These are phyloP conservation scores for Saccharomycopsis babjevae DNA, from an alignment of 805 yeast species.

Conservation along the genomic window DNA sequence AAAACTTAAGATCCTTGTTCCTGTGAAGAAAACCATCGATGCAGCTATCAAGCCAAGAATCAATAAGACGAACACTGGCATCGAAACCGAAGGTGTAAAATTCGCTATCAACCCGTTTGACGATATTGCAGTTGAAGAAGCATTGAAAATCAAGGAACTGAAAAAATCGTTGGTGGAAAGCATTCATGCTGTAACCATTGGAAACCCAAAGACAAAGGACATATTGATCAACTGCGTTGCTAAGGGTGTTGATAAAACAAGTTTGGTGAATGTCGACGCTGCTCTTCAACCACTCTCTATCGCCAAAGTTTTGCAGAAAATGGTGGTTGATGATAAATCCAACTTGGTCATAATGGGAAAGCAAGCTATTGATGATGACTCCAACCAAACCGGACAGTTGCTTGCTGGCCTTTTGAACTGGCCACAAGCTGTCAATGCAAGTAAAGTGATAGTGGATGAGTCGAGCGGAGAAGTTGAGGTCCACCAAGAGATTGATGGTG, in stretches of 20 bases:
- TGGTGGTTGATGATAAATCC: conserved; percentile 58
- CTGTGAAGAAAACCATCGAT: conserved; percentile 91
- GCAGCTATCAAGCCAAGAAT: conserved; percentile 89
- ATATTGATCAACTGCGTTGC: conserved; percentile 84
- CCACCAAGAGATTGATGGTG: conserved; percentile 92
- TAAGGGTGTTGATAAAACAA: conserved; percentile 84
- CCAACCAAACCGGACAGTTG: conserved; percentile 94
- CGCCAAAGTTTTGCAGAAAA: conserved; percentile 71
- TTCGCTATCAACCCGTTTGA: conserved; percentile 94
- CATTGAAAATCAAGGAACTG: conserved; percentile 62
- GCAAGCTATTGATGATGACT: conserved; percentile 93
- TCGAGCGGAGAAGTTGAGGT: conserved; percentile 42
- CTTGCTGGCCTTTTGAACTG: conserved; percentile 39
- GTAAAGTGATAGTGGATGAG: conserved; percentile 14
- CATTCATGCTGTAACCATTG: conserved; percentile 87
- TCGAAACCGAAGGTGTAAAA: conserved; percentile 83
- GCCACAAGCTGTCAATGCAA: conserved; percentile 19
- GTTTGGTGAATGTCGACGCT: conserved; percentile 71
- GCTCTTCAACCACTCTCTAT: conserved; percentile 77
- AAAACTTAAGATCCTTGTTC: conserved; percentile 71
- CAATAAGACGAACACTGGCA: conserved; percentile 74
- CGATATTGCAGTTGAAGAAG: conserved; percentile 96
- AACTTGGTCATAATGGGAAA: conserved; percentile 87
- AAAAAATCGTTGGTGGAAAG: conserved; percentile 60
- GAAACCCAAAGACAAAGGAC: conserved; percentile 80